Base-by-base conservation (phyloP, 306 rosid species). In the Cicer chorassanicum region DNA sequence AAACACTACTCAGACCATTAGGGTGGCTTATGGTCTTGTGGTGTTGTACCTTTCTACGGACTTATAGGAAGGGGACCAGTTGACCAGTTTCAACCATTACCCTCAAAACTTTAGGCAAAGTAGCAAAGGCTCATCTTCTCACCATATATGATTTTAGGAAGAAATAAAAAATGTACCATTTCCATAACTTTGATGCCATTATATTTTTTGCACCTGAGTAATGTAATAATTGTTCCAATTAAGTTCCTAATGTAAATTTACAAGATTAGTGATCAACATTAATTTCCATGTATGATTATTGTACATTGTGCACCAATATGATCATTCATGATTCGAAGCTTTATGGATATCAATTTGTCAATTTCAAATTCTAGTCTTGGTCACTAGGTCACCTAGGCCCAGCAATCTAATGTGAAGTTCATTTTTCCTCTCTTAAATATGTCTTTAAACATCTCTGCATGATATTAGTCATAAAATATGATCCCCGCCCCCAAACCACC, bases 51-150 rank as follows among this genome's bases (percentile, higher is more conserved):
- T 81, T 29, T 72, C 69, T 36, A 75, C 36, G 62, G 48, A 53
- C 12, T 7, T n/a, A 8, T 24, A 24, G 36, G 44, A 45, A 51
- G 78, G 83, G 88, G 88, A 82, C 87, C 86, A 85, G 38, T 78
- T 79, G 86, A 84, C 84, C 54, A 57, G 7, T 1, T 69, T 68
- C 73, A 75, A 75, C 53, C 61, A 42, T 74, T 73, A 73, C 74
- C 50, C 53, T 63, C 40, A 59, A 59, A 78, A 5, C 53, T 61
- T 1, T 21, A 34, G 62, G 69, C 62, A 77, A 45, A 1, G 70
- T 29, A 8, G 12, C 78, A 40, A 39, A 73, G 36, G 41, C 65
- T 57, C 70, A 73, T 68, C 48, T 56, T 80, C 43, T 72, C 34
- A 15, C 62, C 62, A 3, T 24, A 43, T 65, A 43, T 64, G 73